These are phyloP conservation scores for Talaromyces sp. DNA, from an alignment of 2,329 filamentous ascomycete genomes.

Conservation along the genomic window DNA sequence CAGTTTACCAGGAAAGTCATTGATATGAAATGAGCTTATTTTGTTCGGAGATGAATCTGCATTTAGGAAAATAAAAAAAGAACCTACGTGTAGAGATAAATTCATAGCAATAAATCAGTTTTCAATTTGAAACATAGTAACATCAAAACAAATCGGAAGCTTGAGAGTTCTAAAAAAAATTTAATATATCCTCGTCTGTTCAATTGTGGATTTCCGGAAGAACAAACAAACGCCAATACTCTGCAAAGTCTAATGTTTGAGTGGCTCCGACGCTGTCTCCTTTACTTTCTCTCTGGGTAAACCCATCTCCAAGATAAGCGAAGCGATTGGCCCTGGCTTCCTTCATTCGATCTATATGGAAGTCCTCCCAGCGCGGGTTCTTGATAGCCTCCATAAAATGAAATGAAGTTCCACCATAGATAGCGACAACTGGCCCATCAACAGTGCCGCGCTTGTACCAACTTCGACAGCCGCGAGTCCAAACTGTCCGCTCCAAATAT, in stretches of 20 bases:
- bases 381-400: conserved; percentile 13
- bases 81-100: neutral
- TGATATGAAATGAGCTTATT: no score
- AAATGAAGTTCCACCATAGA: conserved; percentile 18
- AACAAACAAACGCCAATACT: conserved; percentile 5
- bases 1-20: no score
- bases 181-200: neutral
- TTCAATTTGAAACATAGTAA: neutral
- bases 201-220: conserved; percentile 4
- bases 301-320: conserved; percentile 15
- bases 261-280: conserved; percentile 1
- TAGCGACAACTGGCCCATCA: conserved; percentile 14
- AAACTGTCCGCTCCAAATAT: conserved; percentile 1
- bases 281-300: conserved; percentile 3
- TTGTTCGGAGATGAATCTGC: no score
- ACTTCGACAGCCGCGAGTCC: neutral
- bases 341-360: conserved; percentile 7
- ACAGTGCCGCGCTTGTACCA: conserved; percentile 14
- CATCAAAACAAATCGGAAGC: neutral
- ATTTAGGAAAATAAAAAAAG: no score
- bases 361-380: conserved; percentile 13
- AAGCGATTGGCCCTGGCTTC: conserved; percentile 13
- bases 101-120: neutral
- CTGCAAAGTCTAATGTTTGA: conserved; percentile 3
- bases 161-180: neutral